Conservation (phyloP, 192 early-diverging fungal genomes). For the Coemansia furcata region DNA sequence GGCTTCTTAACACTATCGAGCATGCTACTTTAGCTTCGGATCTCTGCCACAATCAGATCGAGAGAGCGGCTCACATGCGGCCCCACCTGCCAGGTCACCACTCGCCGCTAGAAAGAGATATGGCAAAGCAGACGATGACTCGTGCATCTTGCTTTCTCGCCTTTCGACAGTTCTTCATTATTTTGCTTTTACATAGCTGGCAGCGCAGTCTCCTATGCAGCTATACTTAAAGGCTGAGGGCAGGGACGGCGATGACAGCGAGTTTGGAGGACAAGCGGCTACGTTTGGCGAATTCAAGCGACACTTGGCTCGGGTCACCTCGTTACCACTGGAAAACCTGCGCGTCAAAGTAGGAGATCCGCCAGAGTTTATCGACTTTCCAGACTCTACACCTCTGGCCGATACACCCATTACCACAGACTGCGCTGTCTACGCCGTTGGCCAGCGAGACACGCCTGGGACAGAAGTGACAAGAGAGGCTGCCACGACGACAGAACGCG, state of each 20-base stretch:
- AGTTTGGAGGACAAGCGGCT: not conserved
- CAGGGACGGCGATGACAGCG: conserved; percentile 4
- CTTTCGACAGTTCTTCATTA: not conserved
- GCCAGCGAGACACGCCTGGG: not conserved
- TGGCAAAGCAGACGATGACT: not conserved
- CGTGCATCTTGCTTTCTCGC: not conserved
- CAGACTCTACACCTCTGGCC: conserved; percentile 15
- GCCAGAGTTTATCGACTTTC: conserved; percentile 14
- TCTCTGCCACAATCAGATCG: not conserved
- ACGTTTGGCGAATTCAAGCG: conserved; percentile 35
- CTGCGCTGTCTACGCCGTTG: not conserved
- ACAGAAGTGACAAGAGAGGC: not conserved
- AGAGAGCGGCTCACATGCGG: not conserved
- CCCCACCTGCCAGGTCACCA: not conserved
- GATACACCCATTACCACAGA: conserved; percentile 13
- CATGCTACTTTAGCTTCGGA: not conserved
- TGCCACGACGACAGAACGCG: not conserved
- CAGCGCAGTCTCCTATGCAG: not conserved
- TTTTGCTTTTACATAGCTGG: not conserved
- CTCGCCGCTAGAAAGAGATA: not conserved
- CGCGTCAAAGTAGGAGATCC: conserved; percentile 31
- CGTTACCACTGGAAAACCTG: conserved; percentile 5
- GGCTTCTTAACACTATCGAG: not conserved
- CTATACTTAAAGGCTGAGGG: conserved; percentile 8
- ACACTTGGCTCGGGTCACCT: conserved; percentile 11